phyloP scores from a whole-genome alignment of 202 grass and related monocot genomes.

The Elaeis oleifera region DNA sequence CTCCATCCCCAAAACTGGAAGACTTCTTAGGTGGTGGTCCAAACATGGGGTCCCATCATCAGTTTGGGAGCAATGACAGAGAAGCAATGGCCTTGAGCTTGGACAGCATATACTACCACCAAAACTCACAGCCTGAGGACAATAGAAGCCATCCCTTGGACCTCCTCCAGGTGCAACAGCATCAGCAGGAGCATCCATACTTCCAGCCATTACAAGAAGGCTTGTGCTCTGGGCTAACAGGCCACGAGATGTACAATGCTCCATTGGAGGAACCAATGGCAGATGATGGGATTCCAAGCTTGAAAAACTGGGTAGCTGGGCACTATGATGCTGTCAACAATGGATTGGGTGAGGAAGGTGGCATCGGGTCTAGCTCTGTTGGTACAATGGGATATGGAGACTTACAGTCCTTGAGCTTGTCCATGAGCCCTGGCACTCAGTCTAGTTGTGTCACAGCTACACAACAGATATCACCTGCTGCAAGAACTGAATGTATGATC shows the following conservation, averaged over 20 bases:
- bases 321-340: conserved; percentile 1
- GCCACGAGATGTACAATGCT: background rate
- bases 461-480: conserved; percentile 18
- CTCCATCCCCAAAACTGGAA: no score
- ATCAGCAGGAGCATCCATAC: background rate
- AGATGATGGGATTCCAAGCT: conserved; percentile 1
- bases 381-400: conserved; percentile 22
- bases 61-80: no score
- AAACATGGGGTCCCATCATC: no score
- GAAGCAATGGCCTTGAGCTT: no score
- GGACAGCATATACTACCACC: no score
- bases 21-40: no score
- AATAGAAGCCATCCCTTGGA: no score
- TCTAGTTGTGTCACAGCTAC: conserved; percentile 54
- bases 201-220: no score
- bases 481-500: conserved; percentile 2
- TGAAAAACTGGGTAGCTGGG: conserved; percentile 13
- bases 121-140: no score
- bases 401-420: conserved; percentile 65
- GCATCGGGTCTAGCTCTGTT: conserved; percentile 2
- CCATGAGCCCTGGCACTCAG: conserved; percentile 80
- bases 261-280: no score
- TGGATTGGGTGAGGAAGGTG: conserved; percentile 7
- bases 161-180: background rate
- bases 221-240: conserved; percentile 1